A percentile compares a stretch with the other conserved stretches of the same genome.
phyloP scores from a whole-genome alignment of 2,329 filamentous ascomycete species.

The Ophiognomonia clavigignenti-juglandacearum region DNA sequence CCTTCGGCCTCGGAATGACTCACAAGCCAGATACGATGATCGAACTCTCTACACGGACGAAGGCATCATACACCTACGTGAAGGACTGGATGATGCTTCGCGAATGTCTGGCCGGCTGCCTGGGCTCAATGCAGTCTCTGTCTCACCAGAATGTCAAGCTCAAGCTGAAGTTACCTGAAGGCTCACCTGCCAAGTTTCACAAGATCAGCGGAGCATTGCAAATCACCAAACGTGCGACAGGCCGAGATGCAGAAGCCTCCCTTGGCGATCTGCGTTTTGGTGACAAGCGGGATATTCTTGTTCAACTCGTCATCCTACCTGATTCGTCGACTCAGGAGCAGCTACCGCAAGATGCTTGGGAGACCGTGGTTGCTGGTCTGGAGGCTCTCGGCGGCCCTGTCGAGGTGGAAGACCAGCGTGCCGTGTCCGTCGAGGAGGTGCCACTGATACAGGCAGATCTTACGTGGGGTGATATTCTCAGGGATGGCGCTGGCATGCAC shows the following conservation, averaged over 20 bases:
- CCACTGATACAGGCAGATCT: slow-evolving; percentile 94
- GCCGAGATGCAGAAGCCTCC: slow-evolving; percentile 87
- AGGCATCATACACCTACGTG: slow-evolving; percentile 95
- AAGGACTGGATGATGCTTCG: slow-evolving; percentile 99
- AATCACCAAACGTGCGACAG: slow-evolving; percentile 92
- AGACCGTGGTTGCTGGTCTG: slow-evolving; percentile 90
- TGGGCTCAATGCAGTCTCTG: slow-evolving; percentile 85
- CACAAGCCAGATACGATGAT: slow-evolving; percentile 99
- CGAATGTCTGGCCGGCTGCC: slow-evolving; percentile 88
- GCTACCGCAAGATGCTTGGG: slow-evolving; percentile 91
- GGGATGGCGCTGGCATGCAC: slow-evolving; percentile 81
- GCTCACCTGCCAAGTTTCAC: slow-evolving; percentile 95
- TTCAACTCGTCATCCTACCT: slow-evolving; percentile 87
- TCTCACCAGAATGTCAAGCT: slow-evolving; percentile 99
- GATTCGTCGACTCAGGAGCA: slow-evolving; percentile 80
- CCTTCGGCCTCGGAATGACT: slow-evolving; percentile 91
- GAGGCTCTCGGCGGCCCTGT: slow-evolving; percentile 86
- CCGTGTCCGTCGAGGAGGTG: slow-evolving; percentile 85
- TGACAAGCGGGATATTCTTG: slow-evolving; percentile 88
- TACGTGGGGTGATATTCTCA: slow-evolving; percentile 86
- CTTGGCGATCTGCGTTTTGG: slow-evolving; percentile 91
- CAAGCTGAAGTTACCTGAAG: slow-evolving; percentile 88
- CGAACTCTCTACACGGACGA: slow-evolving; percentile 89
- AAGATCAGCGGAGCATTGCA: slow-evolving; percentile 97
- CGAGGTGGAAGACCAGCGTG: slow-evolving; percentile 80